Evolutionary conservation across 2,329 filamentous ascomycete genomes (phyloP).

Genomic region (Botrytis hyacinthi): DNA sequence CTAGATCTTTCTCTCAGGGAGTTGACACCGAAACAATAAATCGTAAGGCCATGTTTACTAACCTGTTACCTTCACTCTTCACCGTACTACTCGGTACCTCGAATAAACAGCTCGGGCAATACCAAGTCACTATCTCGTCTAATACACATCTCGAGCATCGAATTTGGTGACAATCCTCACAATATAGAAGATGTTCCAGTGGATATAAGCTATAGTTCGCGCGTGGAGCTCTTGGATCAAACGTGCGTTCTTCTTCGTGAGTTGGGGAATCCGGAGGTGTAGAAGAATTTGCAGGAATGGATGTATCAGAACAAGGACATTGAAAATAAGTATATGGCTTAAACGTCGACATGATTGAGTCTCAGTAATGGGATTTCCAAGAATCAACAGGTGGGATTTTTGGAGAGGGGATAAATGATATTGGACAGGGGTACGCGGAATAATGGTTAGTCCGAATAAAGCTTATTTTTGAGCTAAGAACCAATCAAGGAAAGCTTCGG

Average conservation of each 20-base stretch:
- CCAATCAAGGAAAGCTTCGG: background rate
- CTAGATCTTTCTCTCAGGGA: background rate
- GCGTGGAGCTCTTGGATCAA: slow-evolving; percentile 80
- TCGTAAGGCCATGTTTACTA: slow-evolving; percentile 49
- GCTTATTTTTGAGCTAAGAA: background rate
- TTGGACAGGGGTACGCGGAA: background rate
- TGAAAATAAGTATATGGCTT: slow-evolving; percentile 65
- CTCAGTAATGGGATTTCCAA: background rate
- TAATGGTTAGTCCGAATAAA: background rate
- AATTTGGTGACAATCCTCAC: slow-evolving; percentile 95
- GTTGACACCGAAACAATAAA: background rate
- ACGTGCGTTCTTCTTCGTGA: slow-evolving; percentile 73
- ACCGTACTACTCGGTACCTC: slow-evolving; percentile 93
- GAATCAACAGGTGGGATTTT: background rate
- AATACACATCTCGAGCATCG: slow-evolving; percentile 87
- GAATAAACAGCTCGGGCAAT: slow-evolving; percentile 92
- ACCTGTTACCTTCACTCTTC: slow-evolving; percentile 91
- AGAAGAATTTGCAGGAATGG: slow-evolving; percentile 38
- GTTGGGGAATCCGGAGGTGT: slow-evolving; percentile 39
- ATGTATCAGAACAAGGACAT: slow-evolving; percentile 59
- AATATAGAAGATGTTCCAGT: slow-evolving; percentile 90
- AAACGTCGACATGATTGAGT: slow-evolving; percentile 47
- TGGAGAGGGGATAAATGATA: slow-evolving; percentile 2
- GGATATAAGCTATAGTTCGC: slow-evolving; percentile 92
- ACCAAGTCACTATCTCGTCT: slow-evolving; percentile 94